Conservation (phyloP, 176 grass and related monocot species). For the Alloteropsis semialata region DNA sequence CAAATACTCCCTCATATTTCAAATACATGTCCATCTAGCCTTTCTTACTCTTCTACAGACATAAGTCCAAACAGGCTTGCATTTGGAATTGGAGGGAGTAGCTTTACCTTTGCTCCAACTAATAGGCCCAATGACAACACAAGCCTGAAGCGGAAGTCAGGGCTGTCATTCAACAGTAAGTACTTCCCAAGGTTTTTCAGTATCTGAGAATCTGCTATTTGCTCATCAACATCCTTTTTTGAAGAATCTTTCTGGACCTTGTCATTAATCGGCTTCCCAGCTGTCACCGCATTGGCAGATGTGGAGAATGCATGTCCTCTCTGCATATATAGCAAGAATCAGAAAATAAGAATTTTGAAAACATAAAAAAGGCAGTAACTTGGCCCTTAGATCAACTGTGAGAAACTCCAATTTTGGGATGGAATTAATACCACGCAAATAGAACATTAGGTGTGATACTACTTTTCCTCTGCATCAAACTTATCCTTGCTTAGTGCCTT, state of each 20-base stretch:
- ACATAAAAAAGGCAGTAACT: not conserved
- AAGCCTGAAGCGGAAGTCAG: slow-evolving; percentile 87
- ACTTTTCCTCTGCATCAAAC: not conserved
- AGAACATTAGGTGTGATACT: not conserved
- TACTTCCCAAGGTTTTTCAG: slow-evolving; percentile 80
- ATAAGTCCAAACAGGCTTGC: not conserved
- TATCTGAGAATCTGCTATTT: slow-evolving; percentile 83
- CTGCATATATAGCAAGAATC: slow-evolving; percentile 38
- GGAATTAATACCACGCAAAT: not conserved
- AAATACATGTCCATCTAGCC: not conserved
- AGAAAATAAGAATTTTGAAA: slow-evolving; percentile 21
- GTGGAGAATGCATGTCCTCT: slow-evolving; percentile 78
- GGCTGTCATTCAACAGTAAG: slow-evolving; percentile 72
- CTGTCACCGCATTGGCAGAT: slow-evolving; percentile 52
- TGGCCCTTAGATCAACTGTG: not conserved
- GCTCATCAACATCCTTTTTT: slow-evolving; percentile 59
- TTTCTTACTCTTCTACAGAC: not conserved
- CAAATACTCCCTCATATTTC: not conserved
- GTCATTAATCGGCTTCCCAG: slow-evolving; percentile 42
- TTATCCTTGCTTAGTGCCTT: not conserved
- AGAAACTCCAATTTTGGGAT: not conserved
- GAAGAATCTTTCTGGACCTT: slow-evolving; percentile 49
- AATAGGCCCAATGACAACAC: slow-evolving; percentile 73
- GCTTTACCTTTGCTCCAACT: slow-evolving; percentile 87
- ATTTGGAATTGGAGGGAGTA: not conserved